phyloP scores from a whole-genome alignment of 2,329 filamentous ascomycete genomes.

The Gremmenia infestans region DNA sequence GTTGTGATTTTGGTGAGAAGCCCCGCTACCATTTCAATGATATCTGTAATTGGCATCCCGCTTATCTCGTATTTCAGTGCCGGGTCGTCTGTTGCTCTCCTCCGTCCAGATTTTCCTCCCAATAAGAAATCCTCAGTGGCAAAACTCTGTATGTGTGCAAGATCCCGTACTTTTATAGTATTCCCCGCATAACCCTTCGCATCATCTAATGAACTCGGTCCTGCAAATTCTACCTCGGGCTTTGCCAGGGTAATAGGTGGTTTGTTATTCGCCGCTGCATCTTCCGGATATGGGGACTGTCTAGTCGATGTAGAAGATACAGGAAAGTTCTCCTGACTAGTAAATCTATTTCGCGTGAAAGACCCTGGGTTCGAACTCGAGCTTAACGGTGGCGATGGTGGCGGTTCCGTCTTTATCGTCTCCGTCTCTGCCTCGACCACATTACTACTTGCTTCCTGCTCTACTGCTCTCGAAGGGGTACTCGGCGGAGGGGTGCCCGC shows the following conservation, averaged over 20 bases:
- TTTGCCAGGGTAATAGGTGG: slow-evolving; percentile 2
- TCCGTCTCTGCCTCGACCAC: slow-evolving; percentile 6
- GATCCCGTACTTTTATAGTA: slow-evolving; percentile 76
- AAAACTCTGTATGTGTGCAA: slow-evolving; percentile 87
- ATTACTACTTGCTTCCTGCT: slow-evolving; percentile 9
- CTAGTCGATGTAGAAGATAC: slow-evolving; percentile 12
- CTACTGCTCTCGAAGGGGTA: slow-evolving; percentile 14
- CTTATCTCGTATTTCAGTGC: slow-evolving; percentile 80
- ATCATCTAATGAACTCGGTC: slow-evolving; percentile 32
- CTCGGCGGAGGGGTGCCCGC: slow-evolving; percentile 23
- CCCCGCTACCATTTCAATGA: slow-evolving; percentile 98
- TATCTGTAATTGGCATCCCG: slow-evolving; percentile 92
- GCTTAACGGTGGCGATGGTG: slow-evolving; percentile 27
- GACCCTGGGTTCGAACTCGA: slow-evolving; percentile 22
- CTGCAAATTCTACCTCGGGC: slow-evolving; percentile 18
- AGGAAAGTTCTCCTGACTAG: slow-evolving; percentile 27
- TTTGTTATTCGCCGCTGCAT: slow-evolving; percentile 6
- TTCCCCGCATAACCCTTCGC: slow-evolving; percentile 33
- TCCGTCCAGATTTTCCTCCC: slow-evolving; percentile 45
- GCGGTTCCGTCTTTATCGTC: slow-evolving; percentile 17
- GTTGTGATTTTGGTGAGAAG: slow-evolving; percentile 95
- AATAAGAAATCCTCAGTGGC: slow-evolving; percentile 70
- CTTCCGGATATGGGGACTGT: slow-evolving; percentile 8
- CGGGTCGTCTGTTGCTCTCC: slow-evolving; percentile 47
- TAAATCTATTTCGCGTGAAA: slow-evolving; percentile 21